Conservation (phyloP, 352 stramenopile species). For the Phytophthora litchii region DNA sequence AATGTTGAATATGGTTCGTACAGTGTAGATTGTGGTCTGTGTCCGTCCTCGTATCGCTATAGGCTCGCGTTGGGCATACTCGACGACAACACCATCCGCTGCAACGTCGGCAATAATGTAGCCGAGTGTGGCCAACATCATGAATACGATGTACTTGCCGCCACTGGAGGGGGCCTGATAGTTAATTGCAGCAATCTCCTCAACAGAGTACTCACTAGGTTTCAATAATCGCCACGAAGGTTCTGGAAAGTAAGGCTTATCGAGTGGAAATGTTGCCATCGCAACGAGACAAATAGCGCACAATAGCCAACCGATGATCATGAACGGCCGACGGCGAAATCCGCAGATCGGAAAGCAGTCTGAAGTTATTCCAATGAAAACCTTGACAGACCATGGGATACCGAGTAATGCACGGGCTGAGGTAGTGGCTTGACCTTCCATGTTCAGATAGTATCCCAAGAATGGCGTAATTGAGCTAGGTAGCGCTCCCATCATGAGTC, state of each 20-base stretch:
- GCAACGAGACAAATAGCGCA: slow-evolving; percentile 45
- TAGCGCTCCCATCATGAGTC: slow-evolving; percentile 67
- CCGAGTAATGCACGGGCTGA: slow-evolving; percentile 58
- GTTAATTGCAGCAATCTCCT: slow-evolving; percentile 40
- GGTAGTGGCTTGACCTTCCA: slow-evolving; percentile 64
- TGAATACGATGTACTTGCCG: slow-evolving; percentile 58
- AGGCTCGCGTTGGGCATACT: slow-evolving; percentile 52
- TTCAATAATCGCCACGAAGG: slow-evolving; percentile 30
- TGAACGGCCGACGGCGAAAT: slow-evolving; percentile 62
- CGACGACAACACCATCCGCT: slow-evolving; percentile 51
- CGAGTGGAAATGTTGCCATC: slow-evolving; percentile 44
- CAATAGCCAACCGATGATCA: slow-evolving; percentile 61
- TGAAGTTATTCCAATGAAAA: slow-evolving; percentile 69
- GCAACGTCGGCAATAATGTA: slow-evolving; percentile 61
- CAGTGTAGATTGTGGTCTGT: slow-evolving; percentile 50
- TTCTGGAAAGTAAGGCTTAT: slow-evolving; percentile 59
- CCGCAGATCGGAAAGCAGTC: slow-evolving; percentile 68
- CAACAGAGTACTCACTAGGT: slow-evolving; percentile 28
- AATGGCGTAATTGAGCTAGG: slow-evolving; percentile 52
- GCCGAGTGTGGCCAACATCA: slow-evolving; percentile 56
- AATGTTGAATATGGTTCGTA: slow-evolving; percentile 41
- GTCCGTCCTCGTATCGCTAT: slow-evolving; percentile 35
- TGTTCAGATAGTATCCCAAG: slow-evolving; percentile 72
- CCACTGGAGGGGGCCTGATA: slow-evolving; percentile 33
- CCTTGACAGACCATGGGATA: slow-evolving; percentile 69